phyloP scores from a whole-genome alignment of 2,329 filamentous ascomycete genomes.

The Phialemoniopsis sp. region DNA sequence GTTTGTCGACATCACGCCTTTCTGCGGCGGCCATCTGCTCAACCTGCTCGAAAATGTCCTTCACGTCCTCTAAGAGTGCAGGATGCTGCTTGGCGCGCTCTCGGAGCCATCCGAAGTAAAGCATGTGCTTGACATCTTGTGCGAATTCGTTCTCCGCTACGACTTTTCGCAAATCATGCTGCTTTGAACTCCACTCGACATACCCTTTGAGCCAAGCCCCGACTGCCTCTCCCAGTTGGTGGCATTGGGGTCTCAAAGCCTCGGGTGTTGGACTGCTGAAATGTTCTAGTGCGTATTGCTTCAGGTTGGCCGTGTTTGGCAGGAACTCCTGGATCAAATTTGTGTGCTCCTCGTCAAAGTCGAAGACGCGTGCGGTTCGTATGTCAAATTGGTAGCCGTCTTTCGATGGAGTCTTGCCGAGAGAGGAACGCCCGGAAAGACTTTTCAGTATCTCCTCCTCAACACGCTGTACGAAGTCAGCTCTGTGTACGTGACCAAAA shows the following conservation, averaged over 20 bases:
- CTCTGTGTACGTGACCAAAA: too few species aligned
- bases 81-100: conserved; percentile 38
- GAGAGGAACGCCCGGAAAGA: conserved; percentile 5
- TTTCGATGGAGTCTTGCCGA: conserved; percentile 18
- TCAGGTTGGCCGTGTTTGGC: conserved; percentile 42
- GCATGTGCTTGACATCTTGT: conserved; percentile 44
- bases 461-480: conserved; percentile 19
- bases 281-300: conserved; percentile 36
- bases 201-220: conserved; percentile 50
- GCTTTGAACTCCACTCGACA: conserved; percentile 41
- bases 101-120: conserved; percentile 45
- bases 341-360: conserved; percentile 39
- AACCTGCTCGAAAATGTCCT: conserved; percentile 39
- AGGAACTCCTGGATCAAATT: conserved; percentile 53
- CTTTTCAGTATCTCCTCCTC: conserved; percentile 42
- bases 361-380: conserved; percentile 40
- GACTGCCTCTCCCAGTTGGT: conserved; percentile 38
- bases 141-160: conserved; percentile 35
- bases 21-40: conserved; percentile 40
- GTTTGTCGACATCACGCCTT: conserved; percentile 24
- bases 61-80: conserved; percentile 34
- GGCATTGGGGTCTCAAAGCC: conserved; percentile 26
- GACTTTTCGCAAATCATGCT: conserved; percentile 29
- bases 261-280: conserved; percentile 18
- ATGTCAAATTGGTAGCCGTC: conserved; percentile 25